Base-by-base conservation (phyloP, 2,329 filamentous ascomycete species). In the Colletotrichum incanum region DNA sequence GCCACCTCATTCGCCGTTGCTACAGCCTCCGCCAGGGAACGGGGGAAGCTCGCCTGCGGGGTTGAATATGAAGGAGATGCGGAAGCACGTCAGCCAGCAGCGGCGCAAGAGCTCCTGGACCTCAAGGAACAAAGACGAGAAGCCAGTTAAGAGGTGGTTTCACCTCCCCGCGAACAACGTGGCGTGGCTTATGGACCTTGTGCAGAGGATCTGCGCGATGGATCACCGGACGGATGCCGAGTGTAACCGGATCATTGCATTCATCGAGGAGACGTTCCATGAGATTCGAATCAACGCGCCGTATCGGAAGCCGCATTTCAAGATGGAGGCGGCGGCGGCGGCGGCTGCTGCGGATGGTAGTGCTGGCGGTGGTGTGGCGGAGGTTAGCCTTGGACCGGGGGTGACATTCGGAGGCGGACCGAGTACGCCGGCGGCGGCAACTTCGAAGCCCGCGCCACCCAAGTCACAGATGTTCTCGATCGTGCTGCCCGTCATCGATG, bases 101-200 rank as follows among this genome's bases (percentile, higher is more conserved):
- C 45, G 65, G 3, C 59, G 73, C 4, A 74, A 71, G 50, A 65
- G 49, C 11, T 73, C 73, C 45, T 56, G 71, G 23, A 45, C 69
- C 11, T 34, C 62, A 12, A 43, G 61, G 1, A 37, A 20, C 9
- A n/a, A 12, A 11, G 37, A 52, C 26, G 67, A 62, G 56, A 73
- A 39, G 18, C 72, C 73, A 0, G 20, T 75, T 5, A 75, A 75
- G 68, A 7, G 73, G 20, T 75, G 73, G 73, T 68, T 75, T 6
- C 73, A 75, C 28, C 67, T 75, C 0, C 73, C 73, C 5, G 72
- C 73, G 9, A 75, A 75, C 43, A 75, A 75, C 34, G 65, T 75
- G 1, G 64, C 73, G 34, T 75, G 73, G 73, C 72, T 75, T 45
- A 73, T 74, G 58, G 73, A 75, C 31, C 68, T 75, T 26, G 73